phyloP scores from a whole-genome alignment of 176 grass and related monocot genomes.

The Avena insularis region DNA sequence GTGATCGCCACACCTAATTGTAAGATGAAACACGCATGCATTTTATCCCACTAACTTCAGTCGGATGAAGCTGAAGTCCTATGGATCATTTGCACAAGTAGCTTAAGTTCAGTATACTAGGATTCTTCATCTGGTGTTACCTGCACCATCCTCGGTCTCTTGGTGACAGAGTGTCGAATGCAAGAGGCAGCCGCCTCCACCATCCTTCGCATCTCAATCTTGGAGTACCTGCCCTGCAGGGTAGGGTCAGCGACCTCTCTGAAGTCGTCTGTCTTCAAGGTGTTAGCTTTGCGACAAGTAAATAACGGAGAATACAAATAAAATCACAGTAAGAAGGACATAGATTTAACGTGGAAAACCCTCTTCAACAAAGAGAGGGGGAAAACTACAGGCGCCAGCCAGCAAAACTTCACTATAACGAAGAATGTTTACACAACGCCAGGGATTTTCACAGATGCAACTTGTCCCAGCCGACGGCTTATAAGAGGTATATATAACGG shows the following conservation, averaged over 20 bases:
- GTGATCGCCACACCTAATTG: conserved; percentile 59
- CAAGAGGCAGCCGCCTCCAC: conserved; percentile 76
- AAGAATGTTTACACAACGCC: too few relatives aligned
- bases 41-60: background rate
- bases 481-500: too few relatives aligned
- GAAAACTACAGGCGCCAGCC: too few relatives aligned
- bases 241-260: conserved; percentile 65
- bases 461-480: too few relatives aligned
- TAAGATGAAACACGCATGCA: background rate
- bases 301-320: too few relatives aligned
- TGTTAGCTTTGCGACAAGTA: too few relatives aligned
- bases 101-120: background rate
- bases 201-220: conserved; percentile 68
- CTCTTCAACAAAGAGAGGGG: too few relatives aligned
- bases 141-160: conserved; percentile 78
- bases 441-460: too few relatives aligned
- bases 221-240: conserved; percentile 52
- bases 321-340: too few relatives aligned
- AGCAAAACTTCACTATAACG: too few relatives aligned
- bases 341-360: too few relatives aligned
- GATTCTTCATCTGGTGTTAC: conserved; percentile 26
- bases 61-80: background rate
- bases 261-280: conserved; percentile 58
- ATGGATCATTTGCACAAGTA: background rate
- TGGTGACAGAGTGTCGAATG: conserved; percentile 75